phyloP scores from a whole-genome alignment of 306 rosid genomes.

The Castanea mollissima region DNA sequence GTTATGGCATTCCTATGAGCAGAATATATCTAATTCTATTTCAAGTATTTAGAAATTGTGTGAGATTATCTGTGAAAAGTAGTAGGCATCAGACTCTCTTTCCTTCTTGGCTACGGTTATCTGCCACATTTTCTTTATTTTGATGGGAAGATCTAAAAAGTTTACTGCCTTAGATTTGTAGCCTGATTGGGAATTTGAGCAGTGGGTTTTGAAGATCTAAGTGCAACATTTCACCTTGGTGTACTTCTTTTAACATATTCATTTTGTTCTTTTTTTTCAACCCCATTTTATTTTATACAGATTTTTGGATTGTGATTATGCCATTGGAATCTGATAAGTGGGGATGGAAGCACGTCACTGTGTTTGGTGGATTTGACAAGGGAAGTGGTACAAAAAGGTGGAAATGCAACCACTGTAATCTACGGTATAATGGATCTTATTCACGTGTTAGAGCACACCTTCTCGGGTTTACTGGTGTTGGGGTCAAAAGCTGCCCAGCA shows the following conservation, averaged over 20 bases:
- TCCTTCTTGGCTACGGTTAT: background rate
- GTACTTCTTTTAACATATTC: background rate
- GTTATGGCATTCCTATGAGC: background rate
- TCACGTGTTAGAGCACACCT: slow-evolving; percentile 67
- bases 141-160: background rate
- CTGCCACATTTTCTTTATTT: background rate
- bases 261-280: slow-evolving; percentile 1
- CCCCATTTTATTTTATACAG: slow-evolving; percentile 22
- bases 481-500: slow-evolving; percentile 56
- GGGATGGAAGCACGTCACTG: slow-evolving; percentile 64
- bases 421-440: slow-evolving; percentile 57
- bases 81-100: background rate
- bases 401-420: slow-evolving; percentile 64
- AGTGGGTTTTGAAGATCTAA: background rate
- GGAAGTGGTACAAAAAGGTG: slow-evolving; percentile 64
- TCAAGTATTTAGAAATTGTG: background rate
- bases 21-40: background rate
- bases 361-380: slow-evolving; percentile 67
- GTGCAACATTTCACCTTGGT: background rate
- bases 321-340: slow-evolving; percentile 52
- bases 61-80: background rate
- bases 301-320: slow-evolving; percentile 31
- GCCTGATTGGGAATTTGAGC: background rate
- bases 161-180: background rate
- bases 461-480: slow-evolving; percentile 59